Conservation (phyloP, 805 yeast genomes). For the Candida tammaniensis region DNA sequence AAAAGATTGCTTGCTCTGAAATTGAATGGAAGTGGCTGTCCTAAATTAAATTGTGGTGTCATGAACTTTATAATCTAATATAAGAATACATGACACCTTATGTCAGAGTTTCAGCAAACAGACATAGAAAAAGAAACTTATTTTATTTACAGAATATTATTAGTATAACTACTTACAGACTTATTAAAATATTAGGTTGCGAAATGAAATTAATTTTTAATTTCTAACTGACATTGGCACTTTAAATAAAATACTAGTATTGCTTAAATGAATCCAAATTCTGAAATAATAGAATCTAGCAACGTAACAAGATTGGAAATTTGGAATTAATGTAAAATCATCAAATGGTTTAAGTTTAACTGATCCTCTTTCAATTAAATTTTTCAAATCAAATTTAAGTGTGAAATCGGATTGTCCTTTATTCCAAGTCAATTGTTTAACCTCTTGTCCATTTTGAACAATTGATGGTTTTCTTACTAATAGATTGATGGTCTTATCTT, state of each 20-base stretch:
- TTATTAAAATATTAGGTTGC: too few species aligned
- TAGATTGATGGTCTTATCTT: conserved; percentile 25
- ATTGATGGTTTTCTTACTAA: conserved; percentile 16
- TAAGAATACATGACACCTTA: too few species aligned
- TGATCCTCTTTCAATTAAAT: conserved; percentile 4
- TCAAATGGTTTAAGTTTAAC: background rate
- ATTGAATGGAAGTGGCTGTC: conserved; percentile 4
- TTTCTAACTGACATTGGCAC: conserved; percentile 6
- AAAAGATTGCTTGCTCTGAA: conserved; percentile 10
- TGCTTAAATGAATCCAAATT: conserved; percentile 6
- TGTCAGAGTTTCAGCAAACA: too few species aligned
- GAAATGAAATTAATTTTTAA: too few species aligned
- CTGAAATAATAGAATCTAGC: conserved; percentile 31
- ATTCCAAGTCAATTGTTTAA: conserved; percentile 3
- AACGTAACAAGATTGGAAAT: conserved; percentile 35
- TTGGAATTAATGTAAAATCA: conserved; percentile 31
- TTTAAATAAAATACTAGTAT: conserved; percentile 2
- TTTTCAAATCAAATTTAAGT: conserved; percentile 15
- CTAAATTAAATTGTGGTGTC: too few species aligned
- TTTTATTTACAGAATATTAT: too few species aligned
- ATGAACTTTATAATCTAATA: too few species aligned
- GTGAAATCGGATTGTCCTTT: conserved; percentile 9
- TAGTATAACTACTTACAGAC: too few species aligned
- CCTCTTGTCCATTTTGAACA: conserved; percentile 3
- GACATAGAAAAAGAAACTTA: too few species aligned